Evolutionary conservation across 129 eudicot genomes (phyloP), one percentile per base, ranked within the genome.

Genomic region (Artemisia argyi): DNA sequence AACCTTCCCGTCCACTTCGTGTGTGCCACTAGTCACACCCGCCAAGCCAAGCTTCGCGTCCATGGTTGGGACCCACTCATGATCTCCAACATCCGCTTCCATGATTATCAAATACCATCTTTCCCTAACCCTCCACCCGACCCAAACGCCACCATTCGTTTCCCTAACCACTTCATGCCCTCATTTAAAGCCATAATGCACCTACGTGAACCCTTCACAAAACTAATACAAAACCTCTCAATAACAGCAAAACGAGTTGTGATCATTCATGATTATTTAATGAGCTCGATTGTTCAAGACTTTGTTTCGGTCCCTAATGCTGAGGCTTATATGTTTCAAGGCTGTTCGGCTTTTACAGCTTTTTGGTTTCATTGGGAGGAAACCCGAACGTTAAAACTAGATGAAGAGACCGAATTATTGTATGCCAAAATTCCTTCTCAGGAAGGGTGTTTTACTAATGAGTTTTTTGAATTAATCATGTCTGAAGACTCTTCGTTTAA

Each of bases 121-220:
- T 84, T 83, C 51, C 26, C 28, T 20, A 56, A 84, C 28, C 88
- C 84, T 0, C 81, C 76, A 16, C 96, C 96, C 0, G 61, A 83
- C 80, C 91, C 88, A 2, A 57, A 73, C 20, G 61, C 82, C 55
- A 13, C 81, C 18, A 14, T 26, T 15, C 84, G 85, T 53, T 81
- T 81, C 72, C 96, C 98, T 3, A n/a, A 55, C 14, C 96, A 89
- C 47, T 79, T 89, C 51, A 79, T 69, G 47, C 85, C 89, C 0
- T 49, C 84, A 1, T 79, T 78, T 26, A 65, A 82, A 4, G 79
- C 95, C 44, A 28, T 75, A 17, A 5, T 66, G 44, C 78, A 71
- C 69, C 85, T 92, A 10, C 88, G 92, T 0, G 56, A 69, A 9
- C 84, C 84, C 1, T 69, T 80, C 18, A 0, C 18, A 1, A 18